These are phyloP conservation scores for Botrytis cinerea DNA, from an alignment of 2,329 filamentous ascomycete genomes.

Conservation along the genomic window DNA sequence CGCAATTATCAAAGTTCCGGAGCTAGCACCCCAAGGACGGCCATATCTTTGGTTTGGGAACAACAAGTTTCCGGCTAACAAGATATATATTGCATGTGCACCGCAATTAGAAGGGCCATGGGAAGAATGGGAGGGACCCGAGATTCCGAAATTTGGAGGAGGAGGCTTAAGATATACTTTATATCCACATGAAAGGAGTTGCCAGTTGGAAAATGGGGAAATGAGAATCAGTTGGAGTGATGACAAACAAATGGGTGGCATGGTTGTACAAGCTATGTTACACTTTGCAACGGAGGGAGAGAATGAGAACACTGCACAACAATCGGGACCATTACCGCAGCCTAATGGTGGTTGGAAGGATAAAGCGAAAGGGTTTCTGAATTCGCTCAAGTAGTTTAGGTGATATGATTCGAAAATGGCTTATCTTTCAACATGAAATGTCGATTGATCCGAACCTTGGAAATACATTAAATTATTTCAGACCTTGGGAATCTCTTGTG, in stretches of 20 bases:
- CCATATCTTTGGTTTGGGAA: slow-evolving; percentile 18
- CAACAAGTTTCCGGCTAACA: slow-evolving; percentile 4
- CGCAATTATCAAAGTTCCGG: slow-evolving; percentile 3
- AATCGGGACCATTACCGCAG: background rate
- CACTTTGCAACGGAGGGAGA: background rate
- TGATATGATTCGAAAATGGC: background rate
- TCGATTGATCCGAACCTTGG: background rate
- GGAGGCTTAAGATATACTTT: slow-evolving; percentile 8
- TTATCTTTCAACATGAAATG: background rate
- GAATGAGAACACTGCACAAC: background rate
- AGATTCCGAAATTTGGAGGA: background rate
- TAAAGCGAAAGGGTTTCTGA: background rate
- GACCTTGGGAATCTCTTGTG: background rate
- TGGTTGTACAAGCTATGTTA: slow-evolving; percentile 17
- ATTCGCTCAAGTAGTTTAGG: background rate
- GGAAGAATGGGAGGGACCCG: slow-evolving; percentile 13
- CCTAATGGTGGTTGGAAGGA: background rate
- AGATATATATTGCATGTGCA: slow-evolving; percentile 9
- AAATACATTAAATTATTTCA: background rate
- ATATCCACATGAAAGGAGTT: slow-evolving; percentile 11
- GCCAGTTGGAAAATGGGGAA: background rate
- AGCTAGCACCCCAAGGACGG: background rate
- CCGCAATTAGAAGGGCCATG: background rate
- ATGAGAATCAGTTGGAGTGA: slow-evolving; percentile 19
- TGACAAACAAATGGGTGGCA: slow-evolving; percentile 2